These are phyloP conservation scores for Colletotrichum eleusines DNA, from an alignment of 2,329 filamentous ascomycete species.

Conservation along the genomic window DNA sequence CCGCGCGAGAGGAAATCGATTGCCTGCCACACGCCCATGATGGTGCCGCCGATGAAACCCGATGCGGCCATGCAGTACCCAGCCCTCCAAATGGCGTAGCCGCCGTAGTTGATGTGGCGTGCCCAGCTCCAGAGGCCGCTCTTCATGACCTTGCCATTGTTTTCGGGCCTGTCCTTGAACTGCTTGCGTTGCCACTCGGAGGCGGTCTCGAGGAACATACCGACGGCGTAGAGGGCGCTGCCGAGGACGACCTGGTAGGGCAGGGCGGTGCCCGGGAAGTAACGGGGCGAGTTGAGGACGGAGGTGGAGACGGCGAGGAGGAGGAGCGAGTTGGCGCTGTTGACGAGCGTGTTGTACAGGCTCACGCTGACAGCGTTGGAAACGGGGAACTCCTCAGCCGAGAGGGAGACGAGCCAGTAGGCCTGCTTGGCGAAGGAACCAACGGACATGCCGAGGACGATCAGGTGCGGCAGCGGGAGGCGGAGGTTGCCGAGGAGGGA, in stretches of 20 bases:
- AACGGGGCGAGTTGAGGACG: constrained; percentile 45
- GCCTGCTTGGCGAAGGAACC: constrained; percentile 68
- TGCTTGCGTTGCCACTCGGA: constrained; percentile 67
- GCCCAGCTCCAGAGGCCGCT: constrained; percentile 55
- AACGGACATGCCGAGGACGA: constrained; percentile 65
- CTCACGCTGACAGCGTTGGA: constrained; percentile 57
- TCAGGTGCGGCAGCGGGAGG: constrained; percentile 62
- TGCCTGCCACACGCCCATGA: constrained; percentile 48
- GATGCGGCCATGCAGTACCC: constrained; percentile 51
- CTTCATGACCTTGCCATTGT: constrained; percentile 54
- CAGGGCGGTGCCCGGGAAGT: constrained; percentile 43
- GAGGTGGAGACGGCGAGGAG: constrained; percentile 64
- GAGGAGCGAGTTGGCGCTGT: constrained; percentile 67
- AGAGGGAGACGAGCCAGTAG: constrained; percentile 62
- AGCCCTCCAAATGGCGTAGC: constrained; percentile 52
- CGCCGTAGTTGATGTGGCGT: constrained; percentile 57
- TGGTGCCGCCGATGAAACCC: constrained; percentile 52
- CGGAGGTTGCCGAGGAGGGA: constrained; percentile 54
- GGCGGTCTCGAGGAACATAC: constrained; percentile 65
- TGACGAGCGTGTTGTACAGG: constrained; percentile 66
- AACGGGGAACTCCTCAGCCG: constrained; percentile 63
- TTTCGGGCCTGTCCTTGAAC: constrained; percentile 54
- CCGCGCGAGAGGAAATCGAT: constrained; percentile 50
- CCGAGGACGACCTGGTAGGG: constrained; percentile 59
- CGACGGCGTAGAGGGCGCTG: constrained; percentile 60